Percentiles rank a stretch among this genome's conserved stretches.
Conservation (phyloP, 441 rosid genomes). For the Hypseocharis bilobata region DNA sequence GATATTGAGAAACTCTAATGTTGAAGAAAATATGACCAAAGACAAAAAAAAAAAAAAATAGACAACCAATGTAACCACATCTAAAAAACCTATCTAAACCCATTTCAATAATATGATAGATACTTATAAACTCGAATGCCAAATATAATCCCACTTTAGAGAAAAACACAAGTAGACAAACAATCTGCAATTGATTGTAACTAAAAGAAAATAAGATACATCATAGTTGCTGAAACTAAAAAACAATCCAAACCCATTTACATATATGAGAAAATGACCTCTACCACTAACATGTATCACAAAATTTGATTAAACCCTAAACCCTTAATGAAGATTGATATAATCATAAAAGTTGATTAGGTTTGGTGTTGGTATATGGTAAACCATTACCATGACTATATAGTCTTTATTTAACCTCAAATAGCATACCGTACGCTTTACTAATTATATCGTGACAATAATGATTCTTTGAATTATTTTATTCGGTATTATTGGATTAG, state of each 20-base stretch:
- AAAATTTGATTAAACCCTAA: too few species aligned
- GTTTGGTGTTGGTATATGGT: constrained; percentile 3
- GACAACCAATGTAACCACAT: not conserved
- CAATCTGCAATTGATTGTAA: not conserved
- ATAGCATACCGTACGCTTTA: not conserved
- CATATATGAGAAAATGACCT: not conserved
- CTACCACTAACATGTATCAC: not conserved
- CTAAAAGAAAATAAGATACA: not conserved
- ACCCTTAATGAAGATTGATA: too few species aligned
- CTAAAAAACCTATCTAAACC: not conserved
- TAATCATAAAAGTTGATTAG: not conserved
- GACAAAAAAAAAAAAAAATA: not conserved
- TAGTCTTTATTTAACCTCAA: not conserved
- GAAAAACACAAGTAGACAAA: not conserved
- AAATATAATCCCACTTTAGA: not conserved
- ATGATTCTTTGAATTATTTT: not conserved
- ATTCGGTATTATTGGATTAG: not conserved
- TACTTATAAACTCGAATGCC: not conserved
- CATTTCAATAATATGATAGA: not conserved
- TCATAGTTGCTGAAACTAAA: not conserved
- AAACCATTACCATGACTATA: not conserved
- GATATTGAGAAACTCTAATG: not conserved
- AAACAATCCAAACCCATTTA: too few species aligned
- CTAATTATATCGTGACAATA: not conserved
- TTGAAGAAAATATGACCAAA: not conserved